Evolutionary conservation across 2,329 filamentous ascomycete species (phyloP).

Genomic region (Penicillium hesseltinei): DNA sequence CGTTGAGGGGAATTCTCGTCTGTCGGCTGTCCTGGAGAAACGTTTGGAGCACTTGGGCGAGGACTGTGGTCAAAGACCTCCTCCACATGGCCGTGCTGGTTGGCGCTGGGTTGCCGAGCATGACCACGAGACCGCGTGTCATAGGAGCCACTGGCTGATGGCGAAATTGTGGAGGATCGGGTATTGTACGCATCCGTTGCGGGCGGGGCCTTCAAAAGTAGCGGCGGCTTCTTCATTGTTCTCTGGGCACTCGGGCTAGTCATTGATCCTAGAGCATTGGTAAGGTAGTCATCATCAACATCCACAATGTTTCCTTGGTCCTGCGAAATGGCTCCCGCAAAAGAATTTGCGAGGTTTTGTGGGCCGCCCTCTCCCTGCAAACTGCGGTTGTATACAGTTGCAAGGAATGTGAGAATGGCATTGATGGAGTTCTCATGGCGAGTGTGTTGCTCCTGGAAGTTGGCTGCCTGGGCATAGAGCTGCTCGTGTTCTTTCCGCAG

Average conservation of each 20-base stretch:
- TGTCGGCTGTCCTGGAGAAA: slow-evolving; percentile 19
- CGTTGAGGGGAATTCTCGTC: slow-evolving; percentile 34
- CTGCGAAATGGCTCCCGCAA: slow-evolving; percentile 70
- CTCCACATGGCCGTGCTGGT: slow-evolving; percentile 41
- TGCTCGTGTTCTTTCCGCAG: slow-evolving; percentile 83
- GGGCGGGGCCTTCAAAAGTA: slow-evolving; percentile 49
- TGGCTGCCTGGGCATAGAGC: slow-evolving; percentile 80
- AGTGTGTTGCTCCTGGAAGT: slow-evolving; percentile 88
- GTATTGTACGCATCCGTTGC: slow-evolving; percentile 19
- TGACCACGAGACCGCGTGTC: slow-evolving; percentile 31
- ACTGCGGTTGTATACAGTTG: slow-evolving; percentile 93
- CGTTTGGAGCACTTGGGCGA: slow-evolving; percentile 20
- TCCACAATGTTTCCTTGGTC: slow-evolving; percentile 63
- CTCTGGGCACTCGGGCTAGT: slow-evolving; percentile 38
- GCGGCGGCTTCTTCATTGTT: slow-evolving; percentile 47
- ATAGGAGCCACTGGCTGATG: slow-evolving; percentile 33
- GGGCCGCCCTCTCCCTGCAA: slow-evolving; percentile 76
- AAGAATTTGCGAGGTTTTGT: slow-evolving; percentile 79
- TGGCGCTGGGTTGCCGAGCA: slow-evolving; percentile 32
- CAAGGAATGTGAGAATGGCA: slow-evolving; percentile 94
- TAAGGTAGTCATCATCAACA: slow-evolving; percentile 53
- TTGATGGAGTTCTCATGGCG: slow-evolving; percentile 99
- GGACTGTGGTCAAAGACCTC: slow-evolving; percentile 46
- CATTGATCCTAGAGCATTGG: slow-evolving; percentile 38
- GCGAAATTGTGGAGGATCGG: slow-evolving; percentile 40